Evolutionary conservation across 2,329 filamentous ascomycete species (phyloP), one percentile per base, ranked within the genome.

Genomic region (Onygena corvina): DNA sequence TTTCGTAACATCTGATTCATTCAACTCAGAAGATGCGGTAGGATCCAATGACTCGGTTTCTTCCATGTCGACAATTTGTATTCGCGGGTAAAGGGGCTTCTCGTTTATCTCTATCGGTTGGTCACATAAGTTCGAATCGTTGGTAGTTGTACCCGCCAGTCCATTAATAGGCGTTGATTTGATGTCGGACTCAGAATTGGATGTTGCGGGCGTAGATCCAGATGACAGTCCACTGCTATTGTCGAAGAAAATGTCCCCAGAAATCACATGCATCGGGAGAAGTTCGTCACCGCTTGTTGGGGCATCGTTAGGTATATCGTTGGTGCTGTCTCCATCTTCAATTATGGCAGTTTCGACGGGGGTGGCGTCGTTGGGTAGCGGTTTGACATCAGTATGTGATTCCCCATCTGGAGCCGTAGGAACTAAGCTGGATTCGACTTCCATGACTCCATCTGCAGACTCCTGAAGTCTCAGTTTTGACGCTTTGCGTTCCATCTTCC

Each of bases 171-270:
- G 16, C 34, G 44, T 42, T 46, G 48, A 3, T 16, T 46, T 29
- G 5, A 33, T 5, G 29, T n/a, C 47, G n/a, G 35, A 46, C 11
- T 63, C 64, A 36, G 56, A 62, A 9, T 66, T 55, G 2, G 66
- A 69, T 11, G 67, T 69, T n/a, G 60, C 58, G 1, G 61, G 50
- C 8, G 63, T 69, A 7, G 66, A 68, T 23, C 58, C 57, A 4
- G 62, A 63, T 23, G 64, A 63, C 14, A 49, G 56, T 31, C 64
- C 59, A 12, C 62, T 64, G 23, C 64, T 61, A 33, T 61, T 64
- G 23, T 57, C 58, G 1, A 54, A 53, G 23, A 31, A 50, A 31
- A 38, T 42, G 40, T 42, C 46, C 9, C n/a, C 29, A 11, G 40
- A 47, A 16, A 21, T 21, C 2, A 44, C 38, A 8, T 49, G 31